Percentiles rank a stretch among this genome's conserved stretches.
These are phyloP conservation scores for Berberis thunbergii DNA, from an alignment of 164 flowering plant genomes.

Conservation along the genomic window DNA sequence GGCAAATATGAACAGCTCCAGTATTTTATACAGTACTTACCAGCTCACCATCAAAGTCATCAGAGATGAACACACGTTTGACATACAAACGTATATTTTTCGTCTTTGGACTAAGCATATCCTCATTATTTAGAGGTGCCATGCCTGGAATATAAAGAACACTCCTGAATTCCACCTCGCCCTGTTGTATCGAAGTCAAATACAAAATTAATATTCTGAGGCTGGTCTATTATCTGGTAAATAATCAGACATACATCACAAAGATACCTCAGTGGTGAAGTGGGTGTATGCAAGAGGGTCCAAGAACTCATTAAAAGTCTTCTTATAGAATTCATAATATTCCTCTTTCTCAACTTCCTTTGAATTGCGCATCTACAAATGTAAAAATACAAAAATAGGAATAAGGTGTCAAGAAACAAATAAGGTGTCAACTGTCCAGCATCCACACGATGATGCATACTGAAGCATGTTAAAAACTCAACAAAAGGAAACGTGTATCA, in stretches of 20 bases:
- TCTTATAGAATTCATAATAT: slow-evolving; percentile 85
- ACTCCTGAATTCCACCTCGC: slow-evolving; percentile 96
- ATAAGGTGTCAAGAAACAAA: too few species aligned
- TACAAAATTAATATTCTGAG: slow-evolving; percentile 3
- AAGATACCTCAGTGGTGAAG: slow-evolving; percentile 84
- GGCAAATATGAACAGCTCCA: background rate
- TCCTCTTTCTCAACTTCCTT: slow-evolving; percentile 83
- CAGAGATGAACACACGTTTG: slow-evolving; percentile 94
- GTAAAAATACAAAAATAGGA: background rate
- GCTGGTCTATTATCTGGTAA: background rate
- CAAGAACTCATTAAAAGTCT: slow-evolving; percentile 85
- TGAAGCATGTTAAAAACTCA: too few species aligned
- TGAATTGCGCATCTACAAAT: slow-evolving; percentile 66
- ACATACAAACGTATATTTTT: slow-evolving; percentile 91
- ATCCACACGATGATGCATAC: too few species aligned
- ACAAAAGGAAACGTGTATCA: too few species aligned
- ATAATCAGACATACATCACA: background rate
- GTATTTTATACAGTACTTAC: slow-evolving; percentile 27
- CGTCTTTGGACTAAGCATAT: slow-evolving; percentile 69
- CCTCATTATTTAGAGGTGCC: slow-evolving; percentile 93
- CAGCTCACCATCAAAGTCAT: slow-evolving; percentile 99
- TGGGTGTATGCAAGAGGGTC: slow-evolving; percentile 83
- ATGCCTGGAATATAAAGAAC: slow-evolving; percentile 90
- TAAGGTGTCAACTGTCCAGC: too few species aligned
- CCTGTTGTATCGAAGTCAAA: slow-evolving; percentile 37